Evolutionary conservation across 257 asterid species (phyloP).

Genomic region (Scutellaria galericulata): DNA sequence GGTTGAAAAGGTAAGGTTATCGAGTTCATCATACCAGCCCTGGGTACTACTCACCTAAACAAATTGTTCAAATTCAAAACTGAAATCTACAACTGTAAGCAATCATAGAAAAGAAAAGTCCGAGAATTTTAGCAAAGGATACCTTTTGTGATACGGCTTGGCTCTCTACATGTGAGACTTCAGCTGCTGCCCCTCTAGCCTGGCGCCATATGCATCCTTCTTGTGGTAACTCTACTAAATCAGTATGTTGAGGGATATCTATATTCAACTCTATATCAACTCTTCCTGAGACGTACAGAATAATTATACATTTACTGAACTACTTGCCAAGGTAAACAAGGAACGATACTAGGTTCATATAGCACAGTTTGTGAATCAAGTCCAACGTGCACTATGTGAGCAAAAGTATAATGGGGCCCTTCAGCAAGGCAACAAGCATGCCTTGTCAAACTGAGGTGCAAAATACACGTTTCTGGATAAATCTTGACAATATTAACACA

Average conservation of each 20-base stretch:
- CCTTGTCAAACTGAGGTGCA: background rate
- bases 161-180: conserved; percentile 60
- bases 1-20: conserved; percentile 51
- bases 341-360: background rate
- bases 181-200: conserved; percentile 87
- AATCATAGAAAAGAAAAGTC: conserved; percentile 11
- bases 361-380: background rate
- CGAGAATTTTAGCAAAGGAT: conserved; percentile 14
- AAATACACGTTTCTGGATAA: background rate
- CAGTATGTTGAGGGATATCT: conserved; percentile 62
- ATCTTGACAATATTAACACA: background rate
- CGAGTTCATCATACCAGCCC: conserved; percentile 81
- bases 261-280: conserved; percentile 64
- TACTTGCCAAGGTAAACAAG: conserved; percentile 8
- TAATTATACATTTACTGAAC: conserved; percentile 3
- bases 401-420: background rate
- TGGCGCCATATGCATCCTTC: conserved; percentile 85
- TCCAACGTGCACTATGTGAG: background rate
- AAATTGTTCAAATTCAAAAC: conserved; percentile 31
- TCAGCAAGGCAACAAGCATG: background rate
- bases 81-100: conserved; percentile 19
- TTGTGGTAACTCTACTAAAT: conserved; percentile 73
- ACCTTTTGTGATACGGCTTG: conserved; percentile 63
- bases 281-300: conserved; percentile 56
- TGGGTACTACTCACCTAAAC: conserved; percentile 78